phyloP scores from a whole-genome alignment of 345 rosid genomes.

The Pseudoturritis turrita region DNA sequence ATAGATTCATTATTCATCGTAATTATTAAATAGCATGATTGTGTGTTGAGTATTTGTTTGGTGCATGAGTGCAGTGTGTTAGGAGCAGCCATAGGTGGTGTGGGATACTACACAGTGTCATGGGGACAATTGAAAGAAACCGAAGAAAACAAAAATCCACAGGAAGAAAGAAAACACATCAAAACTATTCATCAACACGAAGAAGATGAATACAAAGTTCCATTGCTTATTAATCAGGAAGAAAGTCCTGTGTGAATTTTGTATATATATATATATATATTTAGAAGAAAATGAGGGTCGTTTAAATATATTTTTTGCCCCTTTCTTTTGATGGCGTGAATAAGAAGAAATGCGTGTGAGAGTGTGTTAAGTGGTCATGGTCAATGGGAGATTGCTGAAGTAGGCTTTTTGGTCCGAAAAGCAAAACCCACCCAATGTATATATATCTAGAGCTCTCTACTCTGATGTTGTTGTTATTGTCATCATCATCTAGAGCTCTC shows the following conservation, averaged over 20 bases:
- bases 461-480: no score
- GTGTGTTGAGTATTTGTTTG: not conserved
- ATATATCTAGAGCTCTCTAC: constrained; percentile 5
- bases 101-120: constrained; percentile 50
- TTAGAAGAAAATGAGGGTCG: constrained; percentile 4
- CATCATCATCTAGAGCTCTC: not conserved
- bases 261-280: not conserved
- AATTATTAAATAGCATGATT: not conserved
- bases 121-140: constrained; percentile 59
- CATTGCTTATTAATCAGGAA: constrained; percentile 48
- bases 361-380: constrained; percentile 9
- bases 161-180: constrained; percentile 4
- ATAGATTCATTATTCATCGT: not conserved
- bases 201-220: constrained; percentile 34
- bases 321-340: constrained; percentile 8
- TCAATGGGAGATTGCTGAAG: constrained; percentile 25
- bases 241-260: constrained; percentile 28
- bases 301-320: constrained; percentile 15
- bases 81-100: constrained; percentile 60
- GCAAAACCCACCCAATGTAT: constrained; percentile 20
- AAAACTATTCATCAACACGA: constrained; percentile 23
- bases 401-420: constrained; percentile 37
- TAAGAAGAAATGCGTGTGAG: constrained; percentile 20
- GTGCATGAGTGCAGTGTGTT: constrained; percentile 42
- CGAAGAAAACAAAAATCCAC: constrained; percentile 30